Evolutionary conservation across 805 yeast species (phyloP).

Genomic region (Maudiozyma turicensis): DNA sequence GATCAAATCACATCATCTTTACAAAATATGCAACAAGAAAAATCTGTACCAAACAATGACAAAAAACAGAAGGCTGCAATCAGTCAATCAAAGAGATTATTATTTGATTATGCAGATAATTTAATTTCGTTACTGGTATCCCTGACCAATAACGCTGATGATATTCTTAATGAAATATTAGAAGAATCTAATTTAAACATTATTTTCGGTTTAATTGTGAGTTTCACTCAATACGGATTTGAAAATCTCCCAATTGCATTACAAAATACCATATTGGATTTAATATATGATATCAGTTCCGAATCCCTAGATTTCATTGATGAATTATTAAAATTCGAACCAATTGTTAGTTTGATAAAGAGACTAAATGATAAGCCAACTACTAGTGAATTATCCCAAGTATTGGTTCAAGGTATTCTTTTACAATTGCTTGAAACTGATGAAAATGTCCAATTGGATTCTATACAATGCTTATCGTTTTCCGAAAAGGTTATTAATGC

Average conservation of each 20-base stretch:
- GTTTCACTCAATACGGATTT: slow-evolving; percentile 23
- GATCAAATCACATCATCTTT: slow-evolving; percentile 43
- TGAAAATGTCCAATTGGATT: slow-evolving; percentile 6
- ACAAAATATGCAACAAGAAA: slow-evolving; percentile 2
- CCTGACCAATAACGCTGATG: slow-evolving; percentile 53
- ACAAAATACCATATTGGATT: slow-evolving; percentile 45
- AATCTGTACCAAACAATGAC: background rate
- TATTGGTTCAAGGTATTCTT: slow-evolving; percentile 32
- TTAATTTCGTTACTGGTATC: slow-evolving; percentile 58
- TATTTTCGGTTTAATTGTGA: slow-evolving; percentile 21
- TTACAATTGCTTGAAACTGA: slow-evolving; percentile 30
- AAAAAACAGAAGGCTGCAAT: slow-evolving; percentile 2
- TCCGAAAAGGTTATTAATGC: slow-evolving; percentile 18
- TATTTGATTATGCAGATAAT: slow-evolving; percentile 66
- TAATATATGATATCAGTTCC: slow-evolving; percentile 50
- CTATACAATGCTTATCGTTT: slow-evolving; percentile 17
- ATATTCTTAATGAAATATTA: slow-evolving; percentile 39
- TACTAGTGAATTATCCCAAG: slow-evolving; percentile 28
- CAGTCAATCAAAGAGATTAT: slow-evolving; percentile 35
- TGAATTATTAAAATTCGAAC: slow-evolving; percentile 9
- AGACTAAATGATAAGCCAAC: background rate
- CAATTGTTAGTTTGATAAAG: slow-evolving; percentile 2
- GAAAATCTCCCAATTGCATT: slow-evolving; percentile 33
- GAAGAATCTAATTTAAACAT: slow-evolving; percentile 18
- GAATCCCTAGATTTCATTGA: slow-evolving; percentile 47